Percentiles rank a stretch among this genome's conserved stretches.
These are phyloP conservation scores for Nevesoporus exiguus DNA, from an alignment of 768 basidiomycete species.

Conservation along the genomic window DNA sequence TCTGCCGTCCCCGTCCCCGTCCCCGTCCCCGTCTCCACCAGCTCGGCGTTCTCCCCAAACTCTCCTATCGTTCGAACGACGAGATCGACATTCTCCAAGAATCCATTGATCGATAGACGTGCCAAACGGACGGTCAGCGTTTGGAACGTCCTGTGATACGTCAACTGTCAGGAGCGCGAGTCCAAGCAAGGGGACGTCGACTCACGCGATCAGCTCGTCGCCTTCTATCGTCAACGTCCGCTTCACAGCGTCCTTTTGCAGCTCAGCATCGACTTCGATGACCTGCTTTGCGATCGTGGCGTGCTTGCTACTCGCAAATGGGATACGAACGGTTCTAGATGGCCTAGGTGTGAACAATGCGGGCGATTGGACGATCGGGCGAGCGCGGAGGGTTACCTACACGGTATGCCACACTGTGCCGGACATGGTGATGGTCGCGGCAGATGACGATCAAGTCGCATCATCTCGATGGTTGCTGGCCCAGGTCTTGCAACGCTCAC, in stretches of 20 bases:
- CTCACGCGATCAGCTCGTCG: conserved; percentile 73
- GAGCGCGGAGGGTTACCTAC: conserved; percentile 33
- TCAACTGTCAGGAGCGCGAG: conserved; percentile 1
- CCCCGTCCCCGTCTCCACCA: not conserved
- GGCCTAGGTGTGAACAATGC: not conserved
- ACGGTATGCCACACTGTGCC: conserved; percentile 50
- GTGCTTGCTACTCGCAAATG: conserved; percentile 70
- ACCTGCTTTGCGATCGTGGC: conserved; percentile 78
- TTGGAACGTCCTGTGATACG: conserved; percentile 53
- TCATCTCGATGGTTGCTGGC: not conserved
- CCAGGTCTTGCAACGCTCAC: not conserved
- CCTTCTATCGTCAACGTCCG: conserved; percentile 65
- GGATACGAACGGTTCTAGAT: conserved; percentile 66
- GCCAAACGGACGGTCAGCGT: conserved; percentile 84
- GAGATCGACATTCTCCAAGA: conserved; percentile 86
- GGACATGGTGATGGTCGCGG: conserved; percentile 21
- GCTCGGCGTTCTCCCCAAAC: conserved; percentile 67
- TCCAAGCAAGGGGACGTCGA: conserved; percentile 8
- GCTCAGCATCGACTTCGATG: conserved; percentile 83
- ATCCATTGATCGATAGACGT: conserved; percentile 78
- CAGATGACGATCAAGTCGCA: conserved; percentile 1
- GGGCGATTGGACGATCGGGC: not conserved
- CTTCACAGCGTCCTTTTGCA: conserved; percentile 78
- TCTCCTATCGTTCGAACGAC: conserved; percentile 77
- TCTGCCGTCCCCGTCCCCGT: conserved; percentile 1